Conservation (phyloP, 2,329 filamentous ascomycete genomes). For the Lasiodiplodia hormozganensis region DNA sequence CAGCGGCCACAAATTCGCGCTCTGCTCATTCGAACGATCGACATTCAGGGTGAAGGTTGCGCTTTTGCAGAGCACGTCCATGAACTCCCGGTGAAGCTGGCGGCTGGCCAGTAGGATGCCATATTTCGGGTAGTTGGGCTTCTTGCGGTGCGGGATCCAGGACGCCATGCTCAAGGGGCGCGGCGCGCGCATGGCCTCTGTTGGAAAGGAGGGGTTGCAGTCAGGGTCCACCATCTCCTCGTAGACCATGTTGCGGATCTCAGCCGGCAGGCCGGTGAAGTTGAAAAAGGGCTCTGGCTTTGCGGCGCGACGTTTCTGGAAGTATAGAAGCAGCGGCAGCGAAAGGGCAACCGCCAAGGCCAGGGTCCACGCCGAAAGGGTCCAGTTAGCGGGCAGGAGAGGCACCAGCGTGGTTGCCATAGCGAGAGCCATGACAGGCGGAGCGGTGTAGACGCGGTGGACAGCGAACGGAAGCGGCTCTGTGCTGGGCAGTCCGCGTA, state of each 20-base stretch:
- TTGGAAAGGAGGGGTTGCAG: slow-evolving; percentile 10
- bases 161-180: background rate
- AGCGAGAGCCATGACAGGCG: background rate
- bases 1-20: slow-evolving; percentile 40
- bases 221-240: slow-evolving; percentile 30
- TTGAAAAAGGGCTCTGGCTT: slow-evolving; percentile 26
- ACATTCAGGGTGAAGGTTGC: slow-evolving; percentile 42
- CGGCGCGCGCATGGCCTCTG: slow-evolving; percentile 13
- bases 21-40: slow-evolving; percentile 40
- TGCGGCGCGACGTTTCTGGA: background rate
- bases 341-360: slow-evolving; percentile 23
- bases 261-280: slow-evolving; percentile 31
- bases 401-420: slow-evolving; percentile 4
- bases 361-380: slow-evolving; percentile 19
- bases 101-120: slow-evolving; percentile 40
- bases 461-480: background rate
- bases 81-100: slow-evolving; percentile 45
- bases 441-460: background rate
- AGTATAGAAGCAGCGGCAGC: slow-evolving; percentile 26
- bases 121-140: slow-evolving; percentile 7
- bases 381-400: slow-evolving; percentile 6
- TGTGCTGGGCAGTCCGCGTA: background rate
- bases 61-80: slow-evolving; percentile 42
- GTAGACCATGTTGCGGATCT: slow-evolving; percentile 31
- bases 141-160: slow-evolving; percentile 10